Conservation (phyloP, 2,329 filamentous ascomycete genomes). For the Alternaria burnsii region DNA sequence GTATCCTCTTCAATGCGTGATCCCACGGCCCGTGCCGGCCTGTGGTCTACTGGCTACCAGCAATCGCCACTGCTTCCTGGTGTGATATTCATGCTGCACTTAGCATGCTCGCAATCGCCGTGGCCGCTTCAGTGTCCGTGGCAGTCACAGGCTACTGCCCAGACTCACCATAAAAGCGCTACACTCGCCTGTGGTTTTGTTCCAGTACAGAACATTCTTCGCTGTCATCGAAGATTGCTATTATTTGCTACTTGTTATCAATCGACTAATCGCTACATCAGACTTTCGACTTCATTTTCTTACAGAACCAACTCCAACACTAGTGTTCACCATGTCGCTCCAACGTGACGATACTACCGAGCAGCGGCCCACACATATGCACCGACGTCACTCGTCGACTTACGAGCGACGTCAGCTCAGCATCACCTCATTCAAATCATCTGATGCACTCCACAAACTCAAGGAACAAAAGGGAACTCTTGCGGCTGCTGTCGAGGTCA, state of each 20-base stretch:
- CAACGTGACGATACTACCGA: slow-evolving; percentile 3
- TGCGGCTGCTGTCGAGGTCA: slow-evolving; percentile 9
- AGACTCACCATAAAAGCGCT: slow-evolving; percentile 13
- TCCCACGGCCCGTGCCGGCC: not conserved
- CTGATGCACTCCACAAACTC: slow-evolving; percentile 8
- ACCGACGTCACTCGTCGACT: slow-evolving; percentile 7
- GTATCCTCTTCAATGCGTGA: slow-evolving; percentile 4
- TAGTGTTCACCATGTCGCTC: slow-evolving; percentile 10
- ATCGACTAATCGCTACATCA: not conserved
- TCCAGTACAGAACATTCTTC: not conserved
- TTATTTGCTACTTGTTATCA: not conserved
- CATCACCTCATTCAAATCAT: slow-evolving; percentile 12
- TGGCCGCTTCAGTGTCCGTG: slow-evolving; percentile 11
- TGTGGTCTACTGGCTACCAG: slow-evolving; percentile 5
- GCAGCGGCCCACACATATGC: slow-evolving; percentile 3
- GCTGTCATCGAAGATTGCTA: not conserved
- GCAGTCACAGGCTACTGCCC: slow-evolving; percentile 9
- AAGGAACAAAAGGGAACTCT: slow-evolving; percentile 18
- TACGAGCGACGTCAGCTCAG: slow-evolving; percentile 14
- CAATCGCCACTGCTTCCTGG: slow-evolving; percentile 15
- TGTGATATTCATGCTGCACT: slow-evolving; percentile 13
- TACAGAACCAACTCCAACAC: not conserved
- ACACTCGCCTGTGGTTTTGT: not conserved
- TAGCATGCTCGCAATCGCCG: slow-evolving; percentile 15
- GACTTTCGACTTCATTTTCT: not conserved